Evolutionary conservation across 2,329 filamentous ascomycete genomes (phyloP).

Genomic region (Leptoxyphium fumago): DNA sequence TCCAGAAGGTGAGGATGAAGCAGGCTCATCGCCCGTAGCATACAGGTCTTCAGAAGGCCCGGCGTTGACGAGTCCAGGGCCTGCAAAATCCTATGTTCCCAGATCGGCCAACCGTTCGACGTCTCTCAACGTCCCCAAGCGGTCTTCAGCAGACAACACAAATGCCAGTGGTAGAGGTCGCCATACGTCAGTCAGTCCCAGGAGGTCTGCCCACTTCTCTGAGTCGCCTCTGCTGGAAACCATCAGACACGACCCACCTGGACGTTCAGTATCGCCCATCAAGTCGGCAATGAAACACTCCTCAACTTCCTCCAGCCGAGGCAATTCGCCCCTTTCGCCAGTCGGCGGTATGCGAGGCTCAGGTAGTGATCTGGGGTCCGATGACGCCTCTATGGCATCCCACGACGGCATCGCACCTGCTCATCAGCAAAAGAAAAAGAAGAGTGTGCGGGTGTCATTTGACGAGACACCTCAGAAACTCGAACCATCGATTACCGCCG

Average conservation of each 20-base stretch:
- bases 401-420: conserved; percentile 18
- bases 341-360: conserved; percentile 13
- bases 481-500: conserved; percentile 18
- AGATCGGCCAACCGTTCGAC: conserved; percentile 12
- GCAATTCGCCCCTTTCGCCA: neutral
- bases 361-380: conserved; percentile 38
- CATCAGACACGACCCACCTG: conserved; percentile 52
- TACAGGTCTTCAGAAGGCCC: neutral
- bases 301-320: conserved; percentile 35
- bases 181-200: conserved; percentile 42
- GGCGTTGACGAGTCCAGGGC: conserved; percentile 5
- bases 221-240: conserved; percentile 39
- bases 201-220: conserved; percentile 53
- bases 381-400: conserved; percentile 33
- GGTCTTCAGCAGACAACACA: conserved; percentile 3
- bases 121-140: conserved; percentile 20
- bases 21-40: conserved; percentile 1
- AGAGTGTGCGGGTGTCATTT: conserved; percentile 62
- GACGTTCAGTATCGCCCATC: conserved; percentile 57
- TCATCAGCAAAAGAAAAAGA: conserved; percentile 37
- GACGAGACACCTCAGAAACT: conserved; percentile 37
- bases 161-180: conserved; percentile 7
- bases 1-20: conserved; percentile 15
- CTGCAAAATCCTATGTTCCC: conserved; percentile 11
- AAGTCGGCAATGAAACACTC: conserved; percentile 61